Evolutionary conservation across 2,329 filamentous ascomycete genomes (phyloP), one percentile per base, ranked within the genome.

Genomic region (Boeremia exigua): DNA sequence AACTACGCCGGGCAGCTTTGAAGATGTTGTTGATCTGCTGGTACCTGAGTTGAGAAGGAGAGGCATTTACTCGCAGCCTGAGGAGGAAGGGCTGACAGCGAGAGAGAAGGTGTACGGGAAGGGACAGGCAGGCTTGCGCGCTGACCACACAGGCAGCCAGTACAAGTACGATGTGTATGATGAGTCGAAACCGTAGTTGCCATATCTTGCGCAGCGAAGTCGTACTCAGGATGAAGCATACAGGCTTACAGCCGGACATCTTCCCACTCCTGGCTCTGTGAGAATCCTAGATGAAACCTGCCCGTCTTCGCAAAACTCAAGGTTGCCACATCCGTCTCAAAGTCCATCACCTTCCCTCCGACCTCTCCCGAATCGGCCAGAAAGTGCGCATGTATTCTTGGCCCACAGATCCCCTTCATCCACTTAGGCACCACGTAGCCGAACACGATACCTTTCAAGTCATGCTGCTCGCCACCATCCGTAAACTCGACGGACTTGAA

Each of bases 1-100:
- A 88, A n/a, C 87, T 87, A 64, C 88, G 87, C 0, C 82, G 84
- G 53, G 86, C 86, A 81, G 3, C 0, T 90, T 90, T 74, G 83
- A 86, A 55, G 88, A 90, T 60, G 84, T 90, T 11, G 82, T 86
- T 36, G 85, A 90, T 25, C 77, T 88, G 1, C 72, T 90, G 6
- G 69, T 90, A 1, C 88, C 88, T 0, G 88, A 90, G 62, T 77
- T 91, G 15, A 81, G 66, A 72, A 79, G 27, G 76, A 75, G 10
- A 78, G 88, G 19, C 86, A 86, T 0, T 67, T 87, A 5, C 86
- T 87, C 42, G 2, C 56, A 55, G 30, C 50, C 53, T 5, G 42
- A 50, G 14, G 54, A 68, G 38, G 67, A 65, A 3, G 60, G 54
- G 3, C 54, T 64, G 51, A 72, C 68, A 9, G 64, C 66, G 0